A percentile compares a stretch with the other conserved stretches of the same genome.
phyloP scores from a whole-genome alignment of 306 rosid genomes.

The Gleditsia sinensis region DNA sequence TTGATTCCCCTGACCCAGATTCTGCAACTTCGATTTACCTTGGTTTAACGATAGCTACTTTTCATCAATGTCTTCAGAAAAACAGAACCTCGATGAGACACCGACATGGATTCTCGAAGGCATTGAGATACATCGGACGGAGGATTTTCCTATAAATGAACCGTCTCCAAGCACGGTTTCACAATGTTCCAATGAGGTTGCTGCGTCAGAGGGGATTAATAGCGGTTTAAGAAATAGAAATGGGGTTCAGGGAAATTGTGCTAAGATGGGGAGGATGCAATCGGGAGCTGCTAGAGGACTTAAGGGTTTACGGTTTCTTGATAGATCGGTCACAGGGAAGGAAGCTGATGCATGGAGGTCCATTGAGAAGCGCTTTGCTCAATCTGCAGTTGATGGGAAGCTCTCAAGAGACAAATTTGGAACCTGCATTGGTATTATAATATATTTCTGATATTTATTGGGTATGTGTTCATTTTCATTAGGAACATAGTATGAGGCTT shows the following conservation, averaged over 20 bases:
- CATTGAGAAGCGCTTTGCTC: slow-evolving; percentile 58
- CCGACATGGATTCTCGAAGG: slow-evolving; percentile 56
- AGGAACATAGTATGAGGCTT: slow-evolving; percentile 9
- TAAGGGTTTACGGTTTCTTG: slow-evolving; percentile 74
- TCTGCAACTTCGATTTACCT: background rate
- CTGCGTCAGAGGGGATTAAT: slow-evolving; percentile 3
- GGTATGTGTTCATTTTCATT: background rate
- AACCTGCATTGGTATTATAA: slow-evolving; percentile 65
- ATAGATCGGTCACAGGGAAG: slow-evolving; percentile 65
- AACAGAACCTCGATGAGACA: slow-evolving; percentile 35
- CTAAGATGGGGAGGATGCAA: slow-evolving; percentile 33
- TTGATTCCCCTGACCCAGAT: slow-evolving; percentile 6
- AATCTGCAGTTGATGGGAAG: slow-evolving; percentile 49
- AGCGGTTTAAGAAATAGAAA: slow-evolving; percentile 38
- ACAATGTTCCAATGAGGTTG: slow-evolving; percentile 22
- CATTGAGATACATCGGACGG: slow-evolving; percentile 54
- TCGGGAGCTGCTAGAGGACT: slow-evolving; percentile 72
- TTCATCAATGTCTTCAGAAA: slow-evolving; percentile 45
- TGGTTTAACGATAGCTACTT: background rate
- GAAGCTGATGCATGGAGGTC: slow-evolving; percentile 76
- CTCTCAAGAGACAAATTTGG: slow-evolving; percentile 77
- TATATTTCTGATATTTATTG: background rate
- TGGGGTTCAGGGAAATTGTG: slow-evolving; percentile 22
- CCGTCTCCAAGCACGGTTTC: background rate
- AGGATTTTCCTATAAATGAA: slow-evolving; percentile 32